These are phyloP conservation scores for Paraurostyla sp. DNA, from an alignment of 73 alveolate species.

Conservation along the genomic window DNA sequence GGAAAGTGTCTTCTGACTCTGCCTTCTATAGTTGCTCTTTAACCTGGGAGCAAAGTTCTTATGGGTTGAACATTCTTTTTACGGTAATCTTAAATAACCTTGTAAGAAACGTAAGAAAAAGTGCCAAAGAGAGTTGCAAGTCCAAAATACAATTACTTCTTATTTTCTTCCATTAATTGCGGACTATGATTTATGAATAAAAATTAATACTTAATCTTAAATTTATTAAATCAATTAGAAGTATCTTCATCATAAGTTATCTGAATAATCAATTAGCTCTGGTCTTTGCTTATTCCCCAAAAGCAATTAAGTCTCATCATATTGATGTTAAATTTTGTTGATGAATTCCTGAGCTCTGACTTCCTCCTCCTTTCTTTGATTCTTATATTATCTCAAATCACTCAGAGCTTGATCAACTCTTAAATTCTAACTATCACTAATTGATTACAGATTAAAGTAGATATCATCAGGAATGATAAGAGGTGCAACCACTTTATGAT, in stretches of 20 bases:
- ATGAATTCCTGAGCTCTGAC: too few species aligned
- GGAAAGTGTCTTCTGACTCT: not conserved
- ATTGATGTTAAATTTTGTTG: not conserved
- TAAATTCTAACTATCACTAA: not conserved
- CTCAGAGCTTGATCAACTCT: not conserved
- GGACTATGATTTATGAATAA: too few species aligned
- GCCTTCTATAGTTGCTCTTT: not conserved
- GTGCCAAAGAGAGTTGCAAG: too few species aligned
- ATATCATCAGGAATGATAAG: not conserved
- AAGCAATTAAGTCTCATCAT: not conserved
- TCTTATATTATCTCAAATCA: not conserved
- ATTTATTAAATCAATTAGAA: too few species aligned
- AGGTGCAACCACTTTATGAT: not conserved
- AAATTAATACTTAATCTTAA: too few species aligned
- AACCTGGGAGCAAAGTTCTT: not conserved
- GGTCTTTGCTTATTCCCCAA: too few species aligned
- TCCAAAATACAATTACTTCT: too few species aligned
- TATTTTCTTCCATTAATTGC: too few species aligned
- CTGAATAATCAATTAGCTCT: too few species aligned
- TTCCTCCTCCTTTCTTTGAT: not conserved
- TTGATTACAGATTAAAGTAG: not conserved
- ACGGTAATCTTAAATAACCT: not conserved
- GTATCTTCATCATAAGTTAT: too few species aligned
- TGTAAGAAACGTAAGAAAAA: not conserved
- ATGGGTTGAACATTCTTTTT: not conserved